These are phyloP conservation scores for Syncephalastrum racemosum DNA, from an alignment of 371 early-diverging fungal genomes.

Conservation along the genomic window DNA sequence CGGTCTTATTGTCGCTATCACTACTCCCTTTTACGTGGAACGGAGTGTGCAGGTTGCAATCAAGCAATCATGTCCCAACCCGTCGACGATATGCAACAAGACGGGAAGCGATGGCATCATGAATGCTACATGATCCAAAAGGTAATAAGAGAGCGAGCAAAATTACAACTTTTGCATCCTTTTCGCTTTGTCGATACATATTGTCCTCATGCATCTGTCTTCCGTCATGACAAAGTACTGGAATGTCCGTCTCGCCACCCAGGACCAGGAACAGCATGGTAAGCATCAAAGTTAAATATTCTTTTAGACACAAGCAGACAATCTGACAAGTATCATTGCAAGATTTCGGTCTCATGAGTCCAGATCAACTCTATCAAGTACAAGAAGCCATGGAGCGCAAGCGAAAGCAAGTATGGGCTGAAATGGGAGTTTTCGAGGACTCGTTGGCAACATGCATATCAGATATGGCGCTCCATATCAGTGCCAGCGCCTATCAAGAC, in stretches of 20 bases:
- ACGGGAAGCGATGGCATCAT: conserved; percentile 89
- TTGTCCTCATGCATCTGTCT: background rate
- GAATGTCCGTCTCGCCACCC: conserved; percentile 13
- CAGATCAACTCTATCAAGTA: conserved; percentile 5
- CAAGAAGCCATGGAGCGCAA: conserved; percentile 13
- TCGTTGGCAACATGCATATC: conserved; percentile 91
- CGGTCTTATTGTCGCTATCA: conserved; percentile 87
- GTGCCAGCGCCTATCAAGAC: conserved; percentile 72
- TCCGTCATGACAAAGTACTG: conserved; percentile 13
- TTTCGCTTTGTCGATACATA: too few species aligned
- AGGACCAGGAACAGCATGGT: conserved; percentile 13
- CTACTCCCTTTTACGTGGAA: conserved; percentile 79
- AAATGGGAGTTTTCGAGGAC: conserved; percentile 58
- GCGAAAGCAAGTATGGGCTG: conserved; percentile 15
- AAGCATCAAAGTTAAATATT: background rate
- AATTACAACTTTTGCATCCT: background rate
- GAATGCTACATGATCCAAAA: conserved; percentile 97
- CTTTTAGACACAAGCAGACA: background rate
- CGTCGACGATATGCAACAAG: conserved; percentile 75
- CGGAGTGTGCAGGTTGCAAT: conserved; percentile 87
- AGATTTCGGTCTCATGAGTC: conserved; percentile 5
- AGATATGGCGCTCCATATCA: conserved; percentile 86
- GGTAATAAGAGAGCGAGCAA: conserved; percentile 22
- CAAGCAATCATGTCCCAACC: conserved; percentile 88
- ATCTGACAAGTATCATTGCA: background rate